Evolutionary conservation across 2,329 filamentous ascomycete genomes (phyloP).

Genomic region (Beauveria bassiana): DNA sequence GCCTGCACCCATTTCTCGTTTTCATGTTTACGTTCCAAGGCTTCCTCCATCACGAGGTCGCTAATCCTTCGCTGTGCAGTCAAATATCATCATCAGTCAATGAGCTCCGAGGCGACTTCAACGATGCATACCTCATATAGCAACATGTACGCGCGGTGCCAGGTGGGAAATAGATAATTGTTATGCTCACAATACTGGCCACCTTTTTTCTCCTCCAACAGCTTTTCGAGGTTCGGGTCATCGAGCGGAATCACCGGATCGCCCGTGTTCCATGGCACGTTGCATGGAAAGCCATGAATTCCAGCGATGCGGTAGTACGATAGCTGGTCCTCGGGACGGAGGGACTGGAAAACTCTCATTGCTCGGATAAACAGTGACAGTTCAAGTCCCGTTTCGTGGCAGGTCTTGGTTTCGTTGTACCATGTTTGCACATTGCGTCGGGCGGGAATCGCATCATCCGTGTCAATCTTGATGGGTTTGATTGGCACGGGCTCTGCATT

Average conservation of each 20-base stretch:
- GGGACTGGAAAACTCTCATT: neutral
- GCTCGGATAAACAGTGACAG: neutral
- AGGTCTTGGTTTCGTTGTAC: neutral
- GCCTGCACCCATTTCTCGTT: slow-evolving; percentile 20
- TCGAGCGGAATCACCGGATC: neutral
- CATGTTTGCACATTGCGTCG: neutral
- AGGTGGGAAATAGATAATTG: slow-evolving; percentile 53
- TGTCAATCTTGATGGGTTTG: neutral
- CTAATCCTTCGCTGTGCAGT: neutral
- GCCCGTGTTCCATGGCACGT: neutral
- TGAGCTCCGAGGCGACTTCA: neutral
- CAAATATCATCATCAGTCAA: neutral
- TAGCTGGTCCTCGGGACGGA: neutral
- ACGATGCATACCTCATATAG: slow-evolving; percentile 44
- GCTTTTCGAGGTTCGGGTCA: neutral
- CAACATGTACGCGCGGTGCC: slow-evolving; percentile 59
- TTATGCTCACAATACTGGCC: slow-evolving; percentile 51
- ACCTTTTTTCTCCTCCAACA: too few relatives aligned
- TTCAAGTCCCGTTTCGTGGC: neutral
- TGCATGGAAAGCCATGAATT: neutral
- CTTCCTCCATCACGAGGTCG: neutral
- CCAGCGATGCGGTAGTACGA: neutral
- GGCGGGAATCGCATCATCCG: neutral
- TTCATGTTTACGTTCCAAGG: neutral
- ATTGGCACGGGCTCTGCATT: neutral